Evolutionary conservation across 2,329 filamentous ascomycete species (phyloP).

Genomic region (Fusarium nygamai): DNA sequence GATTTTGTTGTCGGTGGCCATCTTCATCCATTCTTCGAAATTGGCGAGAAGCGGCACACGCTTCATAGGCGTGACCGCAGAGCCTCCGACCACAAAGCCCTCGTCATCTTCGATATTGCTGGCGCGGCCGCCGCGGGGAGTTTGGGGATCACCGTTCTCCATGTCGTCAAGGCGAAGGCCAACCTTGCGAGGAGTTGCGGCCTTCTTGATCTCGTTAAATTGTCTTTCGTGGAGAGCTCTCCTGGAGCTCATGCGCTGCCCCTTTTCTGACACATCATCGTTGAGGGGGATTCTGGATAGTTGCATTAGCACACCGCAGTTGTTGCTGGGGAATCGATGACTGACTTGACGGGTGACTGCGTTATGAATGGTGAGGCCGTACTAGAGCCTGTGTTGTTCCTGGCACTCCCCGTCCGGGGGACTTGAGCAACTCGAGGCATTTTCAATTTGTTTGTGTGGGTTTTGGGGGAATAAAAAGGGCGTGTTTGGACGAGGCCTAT

Average conservation of each 20-base stretch:
- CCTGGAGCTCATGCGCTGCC: slow-evolving; percentile 84
- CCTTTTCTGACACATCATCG: slow-evolving; percentile 93
- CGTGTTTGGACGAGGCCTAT: slow-evolving; percentile 36
- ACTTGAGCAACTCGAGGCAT: slow-evolving; percentile 70
- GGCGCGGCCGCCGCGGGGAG: slow-evolving; percentile 55
- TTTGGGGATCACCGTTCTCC: slow-evolving; percentile 67
- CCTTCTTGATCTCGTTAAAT: slow-evolving; percentile 85
- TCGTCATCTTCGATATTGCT: slow-evolving; percentile 61
- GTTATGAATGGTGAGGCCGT: slow-evolving; percentile 65
- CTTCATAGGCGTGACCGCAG: slow-evolving; percentile 92
- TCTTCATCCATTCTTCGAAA: slow-evolving; percentile 99
- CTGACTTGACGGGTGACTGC: slow-evolving; percentile 67
- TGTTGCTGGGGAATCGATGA: slow-evolving; percentile 13
- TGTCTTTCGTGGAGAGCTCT: slow-evolving; percentile 90
- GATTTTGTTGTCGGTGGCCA: slow-evolving; percentile 99
- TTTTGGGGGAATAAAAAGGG: slow-evolving; percentile 33
- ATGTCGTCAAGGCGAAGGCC: slow-evolving; percentile 67
- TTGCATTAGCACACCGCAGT: slow-evolving; percentile 17
- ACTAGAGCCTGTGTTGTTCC: slow-evolving; percentile 58
- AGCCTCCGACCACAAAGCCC: slow-evolving; percentile 73
- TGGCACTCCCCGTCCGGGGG: slow-evolving; percentile 60
- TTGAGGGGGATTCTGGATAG: slow-evolving; percentile 85
- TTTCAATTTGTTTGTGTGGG: slow-evolving; percentile 38
- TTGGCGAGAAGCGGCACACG: slow-evolving; percentile 95
- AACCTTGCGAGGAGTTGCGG: slow-evolving; percentile 74